Evolutionary conservation across 805 yeast species (phyloP).

Genomic region (Soucietia sequanensis): DNA sequence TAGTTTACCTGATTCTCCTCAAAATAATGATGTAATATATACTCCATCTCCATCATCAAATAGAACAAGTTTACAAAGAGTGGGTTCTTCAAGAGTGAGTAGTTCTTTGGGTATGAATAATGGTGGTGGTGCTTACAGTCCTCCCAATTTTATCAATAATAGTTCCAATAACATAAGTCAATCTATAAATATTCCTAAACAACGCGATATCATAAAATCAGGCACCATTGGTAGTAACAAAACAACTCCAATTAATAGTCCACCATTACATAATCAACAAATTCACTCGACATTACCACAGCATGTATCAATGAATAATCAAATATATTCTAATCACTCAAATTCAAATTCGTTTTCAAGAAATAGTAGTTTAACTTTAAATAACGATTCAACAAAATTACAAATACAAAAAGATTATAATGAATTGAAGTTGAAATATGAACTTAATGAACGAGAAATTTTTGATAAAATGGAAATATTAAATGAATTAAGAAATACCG

Average conservation of each 20-base stretch:
- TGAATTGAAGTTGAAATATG: constrained; percentile 23
- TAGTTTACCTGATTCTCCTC: neutral
- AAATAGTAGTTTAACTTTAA: too few relatives aligned
- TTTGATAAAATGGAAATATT: constrained; percentile 45
- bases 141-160: neutral
- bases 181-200: neutral
- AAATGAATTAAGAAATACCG: constrained; percentile 46
- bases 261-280: constrained; percentile 18
- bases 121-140: neutral
- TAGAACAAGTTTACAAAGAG: neutral
- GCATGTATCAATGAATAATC: constrained; percentile 1
- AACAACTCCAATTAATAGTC: too few relatives aligned
- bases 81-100: too few relatives aligned
- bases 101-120: too few relatives aligned
- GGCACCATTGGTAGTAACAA: too few relatives aligned
- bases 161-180: too few relatives aligned
- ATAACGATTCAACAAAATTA: too few relatives aligned
- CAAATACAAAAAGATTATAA: constrained; percentile 18
- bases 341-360: too few relatives aligned
- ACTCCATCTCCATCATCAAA: constrained; percentile 1
- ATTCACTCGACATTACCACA: constrained; percentile 10
- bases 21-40: neutral
- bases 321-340: too few relatives aligned
- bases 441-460: constrained; percentile 26
- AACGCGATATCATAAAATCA: neutral